Conservation (phyloP, 108 stramenopile species). For the Cyclotella distinguenda region DNA sequence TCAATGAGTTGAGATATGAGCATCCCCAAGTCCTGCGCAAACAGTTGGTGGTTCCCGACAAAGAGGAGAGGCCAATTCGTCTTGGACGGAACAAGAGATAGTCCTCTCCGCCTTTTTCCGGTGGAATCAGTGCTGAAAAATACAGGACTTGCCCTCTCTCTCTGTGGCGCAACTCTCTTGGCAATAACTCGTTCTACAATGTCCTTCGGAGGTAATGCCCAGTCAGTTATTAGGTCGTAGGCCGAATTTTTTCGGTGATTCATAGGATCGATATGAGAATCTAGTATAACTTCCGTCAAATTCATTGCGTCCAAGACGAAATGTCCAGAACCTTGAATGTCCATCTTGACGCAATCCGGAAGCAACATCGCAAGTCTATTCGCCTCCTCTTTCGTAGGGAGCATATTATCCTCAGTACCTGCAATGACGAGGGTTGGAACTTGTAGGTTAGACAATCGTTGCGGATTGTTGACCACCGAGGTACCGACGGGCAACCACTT, state of each 20-base stretch:
- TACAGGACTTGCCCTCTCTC: conserved; percentile 61
- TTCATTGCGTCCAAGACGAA: conserved; percentile 83
- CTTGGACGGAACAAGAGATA: conserved; percentile 57
- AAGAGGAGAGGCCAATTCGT: conserved; percentile 68
- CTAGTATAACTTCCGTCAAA: conserved; percentile 82
- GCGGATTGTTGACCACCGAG: conserved; percentile 50
- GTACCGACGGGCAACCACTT: conserved; percentile 77
- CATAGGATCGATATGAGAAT: conserved; percentile 73
- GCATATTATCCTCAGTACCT: conserved; percentile 74
- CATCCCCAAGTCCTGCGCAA: conserved; percentile 70
- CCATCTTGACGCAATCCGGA: conserved; percentile 62
- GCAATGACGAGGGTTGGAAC: conserved; percentile 73
- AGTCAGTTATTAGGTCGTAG: conserved; percentile 79
- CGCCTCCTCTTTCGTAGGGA: conserved; percentile 70
- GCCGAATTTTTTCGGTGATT: conserved; percentile 30
- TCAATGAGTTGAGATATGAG: conserved; percentile 69
- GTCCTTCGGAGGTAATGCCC: conserved; percentile 64
- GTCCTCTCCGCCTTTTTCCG: conserved; percentile 63
- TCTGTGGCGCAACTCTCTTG: conserved; percentile 57
- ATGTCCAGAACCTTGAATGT: conserved; percentile 66
- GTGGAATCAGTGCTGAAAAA: conserved; percentile 80
- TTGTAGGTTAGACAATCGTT: conserved; percentile 53
- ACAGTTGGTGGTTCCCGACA: conserved; percentile 90
- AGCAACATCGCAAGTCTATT: conserved; percentile 57
- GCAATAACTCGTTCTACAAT: conserved; percentile 52